Evolutionary conservation across 176 grass and related monocot genomes (phyloP).

Genomic region (Eragrostis nindensis): DNA sequence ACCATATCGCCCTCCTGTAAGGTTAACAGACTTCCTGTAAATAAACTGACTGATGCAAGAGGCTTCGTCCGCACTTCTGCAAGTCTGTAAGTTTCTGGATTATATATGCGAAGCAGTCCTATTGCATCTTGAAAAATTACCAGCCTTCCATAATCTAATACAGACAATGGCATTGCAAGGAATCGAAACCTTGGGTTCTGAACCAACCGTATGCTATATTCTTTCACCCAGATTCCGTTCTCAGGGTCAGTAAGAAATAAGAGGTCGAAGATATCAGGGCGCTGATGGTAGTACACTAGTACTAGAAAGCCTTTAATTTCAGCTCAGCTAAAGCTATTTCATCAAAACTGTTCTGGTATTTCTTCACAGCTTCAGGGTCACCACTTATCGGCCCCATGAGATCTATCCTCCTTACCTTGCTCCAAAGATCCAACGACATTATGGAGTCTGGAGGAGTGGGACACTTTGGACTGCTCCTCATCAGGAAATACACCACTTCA

Average conservation of each 20-base stretch:
- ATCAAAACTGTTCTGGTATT: not conserved
- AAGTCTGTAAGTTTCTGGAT: no score
- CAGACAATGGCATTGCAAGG: not conserved
- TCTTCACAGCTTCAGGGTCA: not conserved
- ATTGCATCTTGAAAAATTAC: no score
- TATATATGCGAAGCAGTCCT: no score
- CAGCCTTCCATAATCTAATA: no score
- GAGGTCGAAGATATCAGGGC: not conserved
- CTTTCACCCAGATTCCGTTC: not conserved
- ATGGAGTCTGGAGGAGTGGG: not conserved
- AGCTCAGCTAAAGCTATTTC: not conserved
- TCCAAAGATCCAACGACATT: not conserved
- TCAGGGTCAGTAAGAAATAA: not conserved
- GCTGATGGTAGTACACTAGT: not conserved
- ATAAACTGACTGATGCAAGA: no score
- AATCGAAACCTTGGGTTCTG: fast-evolving
- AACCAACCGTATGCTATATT: not conserved
- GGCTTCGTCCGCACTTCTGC: no score
- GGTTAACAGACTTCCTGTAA: no score
- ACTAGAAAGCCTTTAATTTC: constrained; percentile 5
- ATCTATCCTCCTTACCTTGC: constrained; percentile 1
- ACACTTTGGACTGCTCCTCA: not conserved
- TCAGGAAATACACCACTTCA: constrained; percentile 16
- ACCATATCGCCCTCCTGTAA: no score
- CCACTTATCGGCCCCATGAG: not conserved